phyloP scores from a whole-genome alignment of 352 stramenopile genomes.

The Globisporangium splendens region DNA sequence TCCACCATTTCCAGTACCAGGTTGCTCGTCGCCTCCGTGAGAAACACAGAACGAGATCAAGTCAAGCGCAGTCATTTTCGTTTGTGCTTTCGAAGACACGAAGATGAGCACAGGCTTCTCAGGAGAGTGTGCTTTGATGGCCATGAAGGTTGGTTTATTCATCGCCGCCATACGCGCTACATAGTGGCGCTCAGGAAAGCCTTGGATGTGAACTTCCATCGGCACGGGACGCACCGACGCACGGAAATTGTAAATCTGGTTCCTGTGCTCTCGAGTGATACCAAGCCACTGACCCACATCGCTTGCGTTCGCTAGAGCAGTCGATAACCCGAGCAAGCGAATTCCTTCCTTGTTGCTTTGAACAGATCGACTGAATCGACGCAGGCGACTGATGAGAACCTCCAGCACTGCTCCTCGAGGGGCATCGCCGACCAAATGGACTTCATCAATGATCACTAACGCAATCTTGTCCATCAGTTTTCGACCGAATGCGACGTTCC shows the following conservation, averaged over 20 bases:
- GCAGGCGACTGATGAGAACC: slow-evolving; percentile 88
- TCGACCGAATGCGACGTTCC: slow-evolving; percentile 79
- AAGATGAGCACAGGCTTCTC: slow-evolving; percentile 96
- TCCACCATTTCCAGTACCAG: slow-evolving; percentile 63
- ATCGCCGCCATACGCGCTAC: slow-evolving; percentile 98
- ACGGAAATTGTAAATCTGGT: slow-evolving; percentile 93
- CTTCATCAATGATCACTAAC: slow-evolving; percentile 97
- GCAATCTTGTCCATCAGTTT: slow-evolving; percentile 65
- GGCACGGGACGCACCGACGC: slow-evolving; percentile 95
- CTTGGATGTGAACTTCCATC: slow-evolving; percentile 96
- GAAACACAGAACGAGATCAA: slow-evolving; percentile 93
- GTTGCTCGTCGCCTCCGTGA: slow-evolving; percentile 27
- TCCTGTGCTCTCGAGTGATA: slow-evolving; percentile 71
- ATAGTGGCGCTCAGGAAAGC: slow-evolving; percentile 96
- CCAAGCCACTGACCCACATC: slow-evolving; percentile 98
- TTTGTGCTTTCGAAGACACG: slow-evolving; percentile 97
- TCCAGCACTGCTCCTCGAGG: slow-evolving; percentile 88
- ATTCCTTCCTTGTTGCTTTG: slow-evolving; percentile 66
- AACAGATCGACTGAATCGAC: slow-evolving; percentile 43
- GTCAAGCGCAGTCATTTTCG: slow-evolving; percentile 96
- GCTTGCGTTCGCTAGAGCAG: slow-evolving; percentile 94
- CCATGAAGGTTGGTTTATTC: slow-evolving; percentile 99
- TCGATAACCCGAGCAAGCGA: slow-evolving; percentile 95
- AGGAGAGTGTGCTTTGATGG: slow-evolving; percentile 94
- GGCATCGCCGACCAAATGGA: slow-evolving; percentile 97